Evolutionary conservation across 140 eudicot species (phyloP).

Genomic region (Ambrosia hybrid): DNA sequence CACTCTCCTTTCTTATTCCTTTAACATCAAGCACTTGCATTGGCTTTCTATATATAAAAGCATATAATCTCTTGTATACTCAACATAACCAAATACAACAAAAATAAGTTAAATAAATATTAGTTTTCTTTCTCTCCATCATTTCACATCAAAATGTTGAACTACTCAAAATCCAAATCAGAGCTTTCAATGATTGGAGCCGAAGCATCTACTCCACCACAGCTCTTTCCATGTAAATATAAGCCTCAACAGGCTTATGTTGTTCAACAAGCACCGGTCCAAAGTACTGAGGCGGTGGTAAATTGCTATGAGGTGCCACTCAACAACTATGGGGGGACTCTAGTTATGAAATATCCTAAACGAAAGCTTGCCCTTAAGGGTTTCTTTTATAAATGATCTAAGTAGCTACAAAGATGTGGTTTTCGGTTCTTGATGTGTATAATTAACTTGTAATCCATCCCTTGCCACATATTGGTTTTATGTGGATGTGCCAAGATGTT

Average conservation of each 20-base stretch:
- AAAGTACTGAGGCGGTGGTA: conserved; percentile 20
- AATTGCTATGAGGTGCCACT: conserved; percentile 28
- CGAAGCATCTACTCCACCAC: conserved; percentile 29
- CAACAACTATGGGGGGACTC: conserved; percentile 27
- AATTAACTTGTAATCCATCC: not conserved
- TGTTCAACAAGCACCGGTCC: conserved; percentile 21
- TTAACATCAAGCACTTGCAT: not conserved
- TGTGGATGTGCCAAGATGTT: not conserved
- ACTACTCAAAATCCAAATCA: conserved; percentile 22
- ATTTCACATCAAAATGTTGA: conserved; percentile 24
- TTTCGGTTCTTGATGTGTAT: not conserved
- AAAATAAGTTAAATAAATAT: not conserved
- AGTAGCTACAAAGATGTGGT: not conserved
- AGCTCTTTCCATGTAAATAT: conserved; percentile 17
- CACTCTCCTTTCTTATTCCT: not conserved
- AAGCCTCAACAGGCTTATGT: conserved; percentile 25
- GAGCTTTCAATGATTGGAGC: conserved; percentile 24
- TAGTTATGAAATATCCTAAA: conserved; percentile 31
- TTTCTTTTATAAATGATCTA: conserved; percentile 12
- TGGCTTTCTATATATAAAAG: conserved; percentile 14
- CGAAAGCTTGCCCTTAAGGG: conserved; percentile 23
- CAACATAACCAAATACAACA: conserved; percentile 24
- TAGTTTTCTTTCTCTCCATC: not conserved
- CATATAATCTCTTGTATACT: conserved; percentile 4
- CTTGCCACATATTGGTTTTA: not conserved